Evolutionary conservation across 2,329 filamentous ascomycete species (phyloP), one percentile per base, ranked within the genome.

Genomic region (Orbilia quercus): DNA sequence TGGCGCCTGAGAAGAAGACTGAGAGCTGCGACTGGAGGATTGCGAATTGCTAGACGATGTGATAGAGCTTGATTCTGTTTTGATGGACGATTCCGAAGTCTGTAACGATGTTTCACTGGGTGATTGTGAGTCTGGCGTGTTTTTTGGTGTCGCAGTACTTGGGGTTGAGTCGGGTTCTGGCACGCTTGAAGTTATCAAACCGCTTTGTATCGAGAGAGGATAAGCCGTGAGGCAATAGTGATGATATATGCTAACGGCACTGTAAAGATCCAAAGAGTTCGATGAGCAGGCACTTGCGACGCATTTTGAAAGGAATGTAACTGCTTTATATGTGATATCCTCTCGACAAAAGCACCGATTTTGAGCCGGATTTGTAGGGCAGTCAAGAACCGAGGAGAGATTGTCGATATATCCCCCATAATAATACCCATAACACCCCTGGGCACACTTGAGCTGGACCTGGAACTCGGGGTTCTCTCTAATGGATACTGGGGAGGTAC

Each of bases 311-410:
- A 53, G 48, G 11, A 4, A 34, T n/a, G 4, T 34, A 4, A 36
- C 11, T 9, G 12, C 48, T 5, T 11, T 36, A 3, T 4, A 28
- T 34, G 23, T 31, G 25, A 53, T 22, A 20, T 53, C 48, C 28
- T 31, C 4, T 2, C 48, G 48, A 20, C 48, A 53, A 7, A 11
- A 53, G 48, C 48, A 53, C 7, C 18, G 7, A 47, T 47, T 47
- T 14, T 5, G 20, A 9, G 44, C 44, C 23, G 44, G 16, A 7
- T 22, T 23, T 2, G 16, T 16, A 2, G 44, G 44, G 44, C 44
- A 47, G 44, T 23, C 44, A 7, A 47, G 20, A 47, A n/a, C n/a
- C n/a, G n/a, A n/a, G n/a, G n/a, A n/a, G n/a, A n/a, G n/a, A n/a
- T n/a, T n/a, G n/a, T n/a, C n/a, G n/a, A n/a, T n/a, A n/a, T n/a